Conservation (phyloP, 768 basidiomycete genomes). For the Phanerochaete sordida region DNA sequence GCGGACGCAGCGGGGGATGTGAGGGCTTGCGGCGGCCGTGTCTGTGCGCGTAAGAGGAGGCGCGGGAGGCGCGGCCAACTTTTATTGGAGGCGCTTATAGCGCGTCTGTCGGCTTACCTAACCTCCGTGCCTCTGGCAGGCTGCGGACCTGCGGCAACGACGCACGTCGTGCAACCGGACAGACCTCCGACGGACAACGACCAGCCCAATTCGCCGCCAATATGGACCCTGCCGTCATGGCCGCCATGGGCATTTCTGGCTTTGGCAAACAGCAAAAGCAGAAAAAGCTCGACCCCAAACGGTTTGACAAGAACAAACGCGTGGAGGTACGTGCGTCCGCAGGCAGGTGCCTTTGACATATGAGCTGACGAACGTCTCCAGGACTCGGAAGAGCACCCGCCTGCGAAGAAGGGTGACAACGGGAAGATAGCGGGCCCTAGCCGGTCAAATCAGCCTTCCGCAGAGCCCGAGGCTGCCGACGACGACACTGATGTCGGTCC, state of each 20-base stretch:
- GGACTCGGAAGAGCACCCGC: not conserved
- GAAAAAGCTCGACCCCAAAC: conserved; percentile 65
- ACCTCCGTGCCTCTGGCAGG: not conserved
- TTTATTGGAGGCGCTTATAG: not conserved
- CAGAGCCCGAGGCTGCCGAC: conserved; percentile 23
- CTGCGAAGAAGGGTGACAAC: not conserved
- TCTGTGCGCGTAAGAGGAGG: not conserved
- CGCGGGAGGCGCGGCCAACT: not conserved
- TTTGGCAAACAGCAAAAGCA: conserved; percentile 76
- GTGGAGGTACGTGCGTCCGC: conserved; percentile 31
- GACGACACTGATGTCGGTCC: conserved; percentile 11
- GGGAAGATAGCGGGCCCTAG: not conserved
- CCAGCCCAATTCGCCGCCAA: not conserved
- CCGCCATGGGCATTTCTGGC: conserved; percentile 79
- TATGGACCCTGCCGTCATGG: conserved; percentile 69
- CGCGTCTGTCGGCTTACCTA: conserved; percentile 2
- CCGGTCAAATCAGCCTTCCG: not conserved
- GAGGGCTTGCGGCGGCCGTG: not conserved
- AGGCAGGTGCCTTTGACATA: not conserved
- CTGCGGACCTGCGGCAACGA: not conserved
- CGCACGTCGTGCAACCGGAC: not conserved
- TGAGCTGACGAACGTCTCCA: not conserved
- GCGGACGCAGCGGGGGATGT: not conserved
- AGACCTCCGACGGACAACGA: not conserved
- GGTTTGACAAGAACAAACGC: conserved; percentile 76